Base-by-base conservation (phyloP, 2,329 filamentous ascomycete species). In the Cercospora citrullina region DNA sequence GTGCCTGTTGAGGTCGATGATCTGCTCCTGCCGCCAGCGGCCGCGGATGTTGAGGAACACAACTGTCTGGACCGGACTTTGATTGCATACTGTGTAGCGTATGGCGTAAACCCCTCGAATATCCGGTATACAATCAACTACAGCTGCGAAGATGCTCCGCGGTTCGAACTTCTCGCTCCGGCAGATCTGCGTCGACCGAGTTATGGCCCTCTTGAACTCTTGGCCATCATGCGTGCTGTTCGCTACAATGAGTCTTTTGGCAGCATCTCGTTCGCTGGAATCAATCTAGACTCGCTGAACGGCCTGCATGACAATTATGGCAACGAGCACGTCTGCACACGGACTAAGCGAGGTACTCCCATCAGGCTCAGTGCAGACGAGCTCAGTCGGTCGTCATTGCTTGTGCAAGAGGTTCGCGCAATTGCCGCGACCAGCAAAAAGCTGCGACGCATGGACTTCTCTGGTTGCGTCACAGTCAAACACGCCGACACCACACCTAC, bases 171-270 rank as follows among this genome's bases (percentile, higher is more conserved):
- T 8, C 81, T 90, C 7, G 84, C 84, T 21, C 87, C 89, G 2
- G 82, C 84, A 21, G 82, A 83, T 59, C 79, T 82, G 9, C 80
- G 82, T 57, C 80, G 82, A 59, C 79, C 79, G 12, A 84, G 84
- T 42, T 92, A 92, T 74, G 84, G 82, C 2, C 81, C 83, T 4
- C 76, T 88, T 26, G 90, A 91, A 74, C 79, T 91, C n/a, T 82
- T 92, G 31, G 88, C 90, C 4, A 84, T 92, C n/a, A 85, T 91
- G 82, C 84, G 89, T 69, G 84, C 90, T 9, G 77, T 92, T 63
- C 86, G 90, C 48, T 92, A 91, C 77, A 91, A 92, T 74, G 89
- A 91, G 73, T 85, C 83, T 0, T 92, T 91, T 76, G 82, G 82
- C 30, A 87, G 87, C 1, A 87, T 92, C 23, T 91, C 89, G 0